Evolutionary conservation across 176 grass and related monocot genomes (phyloP).

Genomic region (Musa troglodytarum): DNA sequence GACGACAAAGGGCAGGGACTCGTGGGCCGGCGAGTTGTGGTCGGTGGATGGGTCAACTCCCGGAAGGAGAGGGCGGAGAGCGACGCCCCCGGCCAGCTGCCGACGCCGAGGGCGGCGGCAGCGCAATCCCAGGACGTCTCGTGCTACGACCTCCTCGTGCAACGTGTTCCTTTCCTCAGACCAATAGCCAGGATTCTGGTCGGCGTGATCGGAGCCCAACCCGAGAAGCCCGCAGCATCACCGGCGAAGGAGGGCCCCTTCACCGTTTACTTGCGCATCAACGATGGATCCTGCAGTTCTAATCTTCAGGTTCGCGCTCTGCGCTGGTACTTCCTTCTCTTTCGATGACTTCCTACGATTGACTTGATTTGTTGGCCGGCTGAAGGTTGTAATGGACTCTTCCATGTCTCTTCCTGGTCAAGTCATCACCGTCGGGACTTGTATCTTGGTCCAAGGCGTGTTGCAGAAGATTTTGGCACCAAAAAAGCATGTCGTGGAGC

Average conservation of each 20-base stretch:
- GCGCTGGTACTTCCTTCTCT: background rate
- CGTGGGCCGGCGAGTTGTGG: conserved; percentile 27
- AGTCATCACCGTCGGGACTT: conserved; percentile 34
- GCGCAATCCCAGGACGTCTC: background rate
- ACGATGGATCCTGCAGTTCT: conserved; percentile 48
- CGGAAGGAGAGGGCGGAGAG: conserved; percentile 24
- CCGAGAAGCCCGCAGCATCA: background rate
- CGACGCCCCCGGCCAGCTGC: background rate
- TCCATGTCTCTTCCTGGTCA: conserved; percentile 35
- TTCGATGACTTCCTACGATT: no score
- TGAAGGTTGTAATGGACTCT: conserved; percentile 47
- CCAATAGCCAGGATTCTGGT: background rate
- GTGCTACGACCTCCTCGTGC: background rate
- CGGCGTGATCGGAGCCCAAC: background rate
- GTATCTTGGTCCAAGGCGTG: conserved; percentile 39
- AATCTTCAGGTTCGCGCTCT: conserved; percentile 45
- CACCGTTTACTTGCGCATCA: conserved; percentile 31
- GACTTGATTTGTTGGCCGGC: background rate
- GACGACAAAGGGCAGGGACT: conserved; percentile 25
- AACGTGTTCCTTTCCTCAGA: background rate
- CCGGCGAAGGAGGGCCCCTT: background rate
- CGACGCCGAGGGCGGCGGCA: background rate
- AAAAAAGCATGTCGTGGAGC: conserved; percentile 22
- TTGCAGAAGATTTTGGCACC: conserved; percentile 25
- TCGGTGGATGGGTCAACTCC: conserved; percentile 58